Base-by-base conservation (phyloP, 2,329 filamentous ascomycete species). In the Colletotrichum sp. region DNA sequence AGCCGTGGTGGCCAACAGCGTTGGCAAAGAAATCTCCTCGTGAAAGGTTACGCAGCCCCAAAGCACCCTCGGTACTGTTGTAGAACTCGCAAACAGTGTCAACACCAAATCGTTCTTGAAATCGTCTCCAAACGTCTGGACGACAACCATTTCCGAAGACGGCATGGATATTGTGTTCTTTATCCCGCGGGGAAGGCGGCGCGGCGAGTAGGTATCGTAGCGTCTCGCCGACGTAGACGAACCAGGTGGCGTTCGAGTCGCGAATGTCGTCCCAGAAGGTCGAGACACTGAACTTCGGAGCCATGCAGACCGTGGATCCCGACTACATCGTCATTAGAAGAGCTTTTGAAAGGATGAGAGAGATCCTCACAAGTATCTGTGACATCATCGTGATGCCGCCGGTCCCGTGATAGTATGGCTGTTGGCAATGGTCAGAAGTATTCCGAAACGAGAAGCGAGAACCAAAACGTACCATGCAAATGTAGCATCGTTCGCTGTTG, bases 151-250 rank as follows among this genome's bases (percentile, higher is more conserved):
- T 94, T 73, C 93, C 93, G 79, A 89, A 92, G 84, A 93, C 92
- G 66, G 86, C 84, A 75, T 88, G 88, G 13, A 94, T 87, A 6
- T 85, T 85, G 83, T 94, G 92, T 16, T 89, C 84, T 76, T 84
- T 88, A 82, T 94, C 92, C 8, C 91, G 87, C 0, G 91, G 87
- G n/a, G 89, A 90, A 0, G 91, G 90, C 3, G 94, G 93, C 3
- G 90, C 90, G 1, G 93, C 92, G 15, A 96, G 88, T 1, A 96
- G 88, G 78, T 96, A 96, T 1, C 94, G 90, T 8, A 94, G 90
- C 0, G 93, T 95, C 82, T 96, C 94, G 79, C 94, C 94, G 4
- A 96, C 94, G 80, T 96, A 96, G 21, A 94, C 91, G 78, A 96
- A 94, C 80, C 91, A 90, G 0, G 93, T 95, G 1, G 94, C 91